A percentile compares a stretch with the other conserved stretches of the same genome.
Evolutionary conservation across 306 rosid genomes (phyloP).

Genomic region (Cucumis melo): DNA sequence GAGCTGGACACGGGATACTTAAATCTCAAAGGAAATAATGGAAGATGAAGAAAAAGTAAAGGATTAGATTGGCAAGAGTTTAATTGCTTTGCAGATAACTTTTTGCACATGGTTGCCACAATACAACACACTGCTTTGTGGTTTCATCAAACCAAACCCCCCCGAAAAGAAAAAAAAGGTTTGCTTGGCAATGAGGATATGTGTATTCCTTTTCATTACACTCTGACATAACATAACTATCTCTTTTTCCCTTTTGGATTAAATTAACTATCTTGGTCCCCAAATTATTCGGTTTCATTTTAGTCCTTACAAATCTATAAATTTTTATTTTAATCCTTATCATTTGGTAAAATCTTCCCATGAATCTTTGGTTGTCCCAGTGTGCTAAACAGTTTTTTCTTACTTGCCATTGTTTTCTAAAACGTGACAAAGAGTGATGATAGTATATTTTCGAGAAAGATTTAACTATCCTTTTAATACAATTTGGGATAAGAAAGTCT

Average conservation of each 20-base stretch:
- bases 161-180: slow-evolving; percentile 16
- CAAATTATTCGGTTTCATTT: not conserved
- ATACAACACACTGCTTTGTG: not conserved
- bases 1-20: slow-evolving; percentile 43
- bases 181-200: slow-evolving; percentile 60
- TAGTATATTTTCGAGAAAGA: not conserved
- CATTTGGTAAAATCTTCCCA: not conserved
- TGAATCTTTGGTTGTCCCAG: not conserved
- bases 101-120: slow-evolving; percentile 65
- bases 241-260: not conserved
- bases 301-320: not conserved
- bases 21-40: slow-evolving; percentile 29
- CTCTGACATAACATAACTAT: not conserved
- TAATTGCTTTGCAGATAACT: slow-evolving; percentile 34
- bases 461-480: too few species aligned
- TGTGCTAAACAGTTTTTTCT: not conserved
- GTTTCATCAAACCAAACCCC: slow-evolving; percentile 10
- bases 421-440: not conserved
- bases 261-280: not conserved
- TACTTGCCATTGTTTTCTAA: not conserved
- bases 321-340: not conserved
- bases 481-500: too few species aligned
- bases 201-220: slow-evolving; percentile 50
- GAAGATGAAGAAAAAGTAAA: slow-evolving; percentile 35
- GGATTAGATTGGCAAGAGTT: slow-evolving; percentile 25